phyloP scores from a whole-genome alignment of 805 yeast genomes.

The Lachancea thermotolerans region DNA sequence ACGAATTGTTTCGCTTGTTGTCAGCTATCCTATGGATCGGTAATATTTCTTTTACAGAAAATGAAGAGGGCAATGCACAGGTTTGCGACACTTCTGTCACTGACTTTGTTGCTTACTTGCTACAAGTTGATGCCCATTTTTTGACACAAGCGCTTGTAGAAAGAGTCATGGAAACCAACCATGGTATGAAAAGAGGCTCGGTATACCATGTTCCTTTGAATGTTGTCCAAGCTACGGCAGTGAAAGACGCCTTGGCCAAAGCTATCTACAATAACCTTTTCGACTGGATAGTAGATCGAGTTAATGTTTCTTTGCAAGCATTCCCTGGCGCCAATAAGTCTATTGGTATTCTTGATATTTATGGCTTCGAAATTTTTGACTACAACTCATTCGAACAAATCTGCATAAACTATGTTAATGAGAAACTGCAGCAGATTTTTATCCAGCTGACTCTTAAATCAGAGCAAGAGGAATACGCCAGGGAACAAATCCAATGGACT shows the following conservation, averaged over 20 bases:
- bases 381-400: conserved; percentile 92
- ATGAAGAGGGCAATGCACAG: conserved; percentile 78
- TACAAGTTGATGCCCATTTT: conserved; percentile 67
- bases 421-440: conserved; percentile 91
- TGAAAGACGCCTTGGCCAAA: conserved; percentile 90
- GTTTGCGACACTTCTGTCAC: conserved; percentile 86
- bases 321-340: conserved; percentile 52
- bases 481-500: conserved; percentile 94
- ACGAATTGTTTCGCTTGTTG: conserved; percentile 76
- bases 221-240: conserved; percentile 88
- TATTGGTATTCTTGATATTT: conserved; percentile 90
- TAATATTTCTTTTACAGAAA: conserved; percentile 77
- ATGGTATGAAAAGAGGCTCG: conserved; percentile 86
- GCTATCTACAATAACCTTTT: conserved; percentile 88
- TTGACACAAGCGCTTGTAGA: conserved; percentile 65
- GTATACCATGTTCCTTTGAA: conserved; percentile 92
- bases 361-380: conserved; percentile 94
- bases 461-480: conserved; percentile 95
- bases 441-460: conserved; percentile 92
- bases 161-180: conserved; percentile 82
- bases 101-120: conserved; percentile 83
- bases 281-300: conserved; percentile 94
- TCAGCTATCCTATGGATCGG: conserved; percentile 93
- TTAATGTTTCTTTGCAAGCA: conserved; percentile 66
- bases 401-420: conserved; percentile 93